These are phyloP conservation scores for Penicillium rolfsii DNA, from an alignment of 2,329 filamentous ascomycete species.

Conservation along the genomic window DNA sequence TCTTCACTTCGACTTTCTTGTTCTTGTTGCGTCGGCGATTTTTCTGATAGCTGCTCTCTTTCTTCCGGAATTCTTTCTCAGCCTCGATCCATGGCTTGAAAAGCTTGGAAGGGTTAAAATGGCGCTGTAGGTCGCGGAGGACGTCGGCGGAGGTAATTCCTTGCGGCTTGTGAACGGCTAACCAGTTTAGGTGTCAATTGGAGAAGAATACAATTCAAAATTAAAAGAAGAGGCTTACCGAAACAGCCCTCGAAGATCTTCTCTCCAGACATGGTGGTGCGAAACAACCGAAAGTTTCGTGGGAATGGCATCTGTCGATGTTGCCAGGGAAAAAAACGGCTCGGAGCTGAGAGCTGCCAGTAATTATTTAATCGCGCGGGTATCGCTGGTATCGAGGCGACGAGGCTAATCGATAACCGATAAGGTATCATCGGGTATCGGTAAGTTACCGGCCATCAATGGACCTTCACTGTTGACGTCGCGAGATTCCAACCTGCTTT, in stretches of 20 bases:
- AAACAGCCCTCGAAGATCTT: slow-evolving; percentile 66
- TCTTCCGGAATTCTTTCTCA: slow-evolving; percentile 60
- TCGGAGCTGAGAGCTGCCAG: slow-evolving; percentile 11
- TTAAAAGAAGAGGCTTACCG: slow-evolving; percentile 47
- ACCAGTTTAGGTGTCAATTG: slow-evolving; percentile 12
- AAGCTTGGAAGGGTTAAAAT: slow-evolving; percentile 77
- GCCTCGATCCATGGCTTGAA: slow-evolving; percentile 77
- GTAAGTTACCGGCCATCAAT: slow-evolving; percentile 26
- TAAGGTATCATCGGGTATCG: slow-evolving; percentile 16
- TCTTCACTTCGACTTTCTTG: slow-evolving; percentile 73
- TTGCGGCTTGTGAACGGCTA: slow-evolving; percentile 91
- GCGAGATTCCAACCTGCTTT: slow-evolving; percentile 18
- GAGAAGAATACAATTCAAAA: neutral
- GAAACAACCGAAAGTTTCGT: slow-evolving; percentile 35
- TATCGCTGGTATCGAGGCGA: neutral
- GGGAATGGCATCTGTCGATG: slow-evolving; percentile 37
- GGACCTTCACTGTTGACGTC: slow-evolving; percentile 16
- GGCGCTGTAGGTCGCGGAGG: slow-evolving; percentile 80
- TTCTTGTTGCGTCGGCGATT: slow-evolving; percentile 61
- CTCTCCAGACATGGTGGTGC: slow-evolving; percentile 44
- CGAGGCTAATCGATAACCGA: slow-evolving; percentile 16
- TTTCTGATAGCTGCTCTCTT: slow-evolving; percentile 63
- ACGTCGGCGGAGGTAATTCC: slow-evolving; percentile 87
- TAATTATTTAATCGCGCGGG: slow-evolving; percentile 19
- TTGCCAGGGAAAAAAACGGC: slow-evolving; percentile 15